A percentile compares a stretch with the other conserved stretches of the same genome.
Evolutionary conservation across 2,329 filamentous ascomycete genomes (phyloP).

Genomic region (Alternaria angustiovoidea): DNA sequence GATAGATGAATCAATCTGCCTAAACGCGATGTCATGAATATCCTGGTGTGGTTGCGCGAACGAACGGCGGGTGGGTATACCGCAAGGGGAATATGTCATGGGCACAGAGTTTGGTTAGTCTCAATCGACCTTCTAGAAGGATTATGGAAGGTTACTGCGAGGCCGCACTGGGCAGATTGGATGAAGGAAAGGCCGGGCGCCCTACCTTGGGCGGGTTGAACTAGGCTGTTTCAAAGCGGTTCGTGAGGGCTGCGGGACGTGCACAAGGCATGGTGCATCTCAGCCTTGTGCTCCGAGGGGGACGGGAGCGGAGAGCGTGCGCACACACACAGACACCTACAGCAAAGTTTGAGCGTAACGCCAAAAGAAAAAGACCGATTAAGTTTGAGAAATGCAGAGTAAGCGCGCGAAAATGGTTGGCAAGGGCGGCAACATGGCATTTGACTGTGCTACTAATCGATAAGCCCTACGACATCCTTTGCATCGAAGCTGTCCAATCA

Average conservation of each 20-base stretch:
- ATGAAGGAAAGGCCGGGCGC: conserved; percentile 4
- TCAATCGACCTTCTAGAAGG: conserved; percentile 27
- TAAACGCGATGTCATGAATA: conserved; percentile 10
- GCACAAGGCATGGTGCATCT: conserved; percentile 2
- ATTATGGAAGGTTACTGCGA: conserved; percentile 15
- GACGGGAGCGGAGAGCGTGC: conserved; percentile 7
- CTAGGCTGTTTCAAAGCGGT: conserved; percentile 28
- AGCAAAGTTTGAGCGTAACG: not conserved
- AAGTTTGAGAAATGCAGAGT: not conserved
- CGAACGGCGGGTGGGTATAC: conserved; percentile 21
- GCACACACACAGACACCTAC: not conserved
- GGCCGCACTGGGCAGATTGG: conserved; percentile 5
- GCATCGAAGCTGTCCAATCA: not conserved
- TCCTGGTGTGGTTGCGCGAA: conserved; percentile 5
- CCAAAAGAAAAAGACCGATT: not conserved
- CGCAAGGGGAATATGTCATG: conserved; percentile 10
- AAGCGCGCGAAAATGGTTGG: not conserved
- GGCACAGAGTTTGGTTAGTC: not conserved
- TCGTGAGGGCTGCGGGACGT: conserved; percentile 10
- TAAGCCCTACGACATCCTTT: conserved; percentile 6
- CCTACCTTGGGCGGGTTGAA: conserved; percentile 7
- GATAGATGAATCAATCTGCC: not conserved
- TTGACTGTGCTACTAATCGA: conserved; percentile 1
- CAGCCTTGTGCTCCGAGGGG: conserved; percentile 10
- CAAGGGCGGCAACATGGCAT: not conserved